phyloP scores from a whole-genome alignment of 2,329 filamentous ascomycete species.

The Colletotrichum shisoi region DNA sequence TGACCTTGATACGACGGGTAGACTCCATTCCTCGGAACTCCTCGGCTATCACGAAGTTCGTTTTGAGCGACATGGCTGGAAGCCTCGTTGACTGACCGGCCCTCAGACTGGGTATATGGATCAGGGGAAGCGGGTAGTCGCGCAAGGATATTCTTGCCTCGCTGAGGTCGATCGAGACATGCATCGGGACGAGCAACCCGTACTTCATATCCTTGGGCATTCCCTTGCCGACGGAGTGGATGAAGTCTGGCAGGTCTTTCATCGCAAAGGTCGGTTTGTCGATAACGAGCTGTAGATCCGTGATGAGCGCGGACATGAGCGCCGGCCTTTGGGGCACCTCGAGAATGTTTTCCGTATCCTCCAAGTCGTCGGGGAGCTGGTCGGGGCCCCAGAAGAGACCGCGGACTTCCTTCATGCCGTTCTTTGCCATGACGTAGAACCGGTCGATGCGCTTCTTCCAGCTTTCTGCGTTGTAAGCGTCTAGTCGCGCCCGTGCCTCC shows the following conservation, averaged over 20 bases:
- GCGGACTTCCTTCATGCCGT: conserved; percentile 80
- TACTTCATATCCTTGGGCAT: conserved; percentile 94
- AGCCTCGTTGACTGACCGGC: conserved; percentile 79
- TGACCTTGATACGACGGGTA: conserved; percentile 78
- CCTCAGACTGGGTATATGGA: conserved; percentile 87
- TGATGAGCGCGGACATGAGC: conserved; percentile 80
- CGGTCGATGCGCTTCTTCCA: conserved; percentile 93
- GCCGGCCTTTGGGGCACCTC: conserved; percentile 85
- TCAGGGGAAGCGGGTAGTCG: conserved; percentile 90
- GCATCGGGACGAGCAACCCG: conserved; percentile 87
- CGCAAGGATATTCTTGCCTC: conserved; percentile 86
- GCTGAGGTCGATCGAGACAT: conserved; percentile 86
- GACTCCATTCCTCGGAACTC: conserved; percentile 86
- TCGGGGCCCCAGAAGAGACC: conserved; percentile 83
- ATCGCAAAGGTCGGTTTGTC: conserved; percentile 94
- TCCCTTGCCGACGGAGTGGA: conserved; percentile 92
- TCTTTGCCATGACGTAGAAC: conserved; percentile 72
- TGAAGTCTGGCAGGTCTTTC: conserved; percentile 79
- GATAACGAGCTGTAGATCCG: conserved; percentile 82
- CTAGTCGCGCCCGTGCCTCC: conserved; percentile 77
- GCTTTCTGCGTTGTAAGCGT: conserved; percentile 83
- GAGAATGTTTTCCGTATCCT: conserved; percentile 84
- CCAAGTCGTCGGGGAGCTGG: conserved; percentile 79
- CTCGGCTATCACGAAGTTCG: conserved; percentile 95
- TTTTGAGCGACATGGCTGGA: conserved; percentile 82